Percentiles rank a stretch among this genome's conserved stretches.
Evolutionary conservation across 1,284 basidiomycete genomes (phyloP).

Genomic region (Boletellus sp.): DNA sequence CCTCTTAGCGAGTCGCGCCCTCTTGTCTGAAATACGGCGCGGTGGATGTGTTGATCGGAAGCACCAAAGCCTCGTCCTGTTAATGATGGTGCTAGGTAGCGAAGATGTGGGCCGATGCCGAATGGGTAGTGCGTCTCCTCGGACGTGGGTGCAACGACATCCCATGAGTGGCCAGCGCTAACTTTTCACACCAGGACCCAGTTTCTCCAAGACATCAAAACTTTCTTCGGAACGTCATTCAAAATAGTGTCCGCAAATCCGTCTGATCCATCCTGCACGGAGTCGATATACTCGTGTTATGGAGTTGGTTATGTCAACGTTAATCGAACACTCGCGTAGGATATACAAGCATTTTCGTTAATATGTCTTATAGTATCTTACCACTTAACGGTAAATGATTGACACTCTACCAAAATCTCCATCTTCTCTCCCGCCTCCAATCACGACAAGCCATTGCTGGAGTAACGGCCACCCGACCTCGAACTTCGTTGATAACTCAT

Average conservation of each 20-base stretch:
- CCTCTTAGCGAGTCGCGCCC: no score
- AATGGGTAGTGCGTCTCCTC: slow-evolving; percentile 77
- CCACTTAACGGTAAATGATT: slow-evolving; percentile 43
- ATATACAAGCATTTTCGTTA: slow-evolving; percentile 1
- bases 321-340: slow-evolving; percentile 65
- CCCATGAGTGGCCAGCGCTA: slow-evolving; percentile 2
- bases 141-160: slow-evolving; percentile 61
- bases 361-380: background rate
- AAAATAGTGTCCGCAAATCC: slow-evolving; percentile 52
- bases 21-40: slow-evolving; percentile 75
- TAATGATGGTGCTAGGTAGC: slow-evolving; percentile 92
- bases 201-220: slow-evolving; percentile 81
- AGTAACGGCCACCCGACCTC: slow-evolving; percentile 83
- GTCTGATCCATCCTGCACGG: slow-evolving; percentile 44
- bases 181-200: slow-evolving; percentile 61
- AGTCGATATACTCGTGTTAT: slow-evolving; percentile 75
- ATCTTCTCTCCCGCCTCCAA: slow-evolving; percentile 54
- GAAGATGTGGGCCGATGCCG: slow-evolving; percentile 91
- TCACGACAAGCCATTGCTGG: slow-evolving; percentile 66
- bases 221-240: slow-evolving; percentile 76
- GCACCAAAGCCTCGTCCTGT: slow-evolving; percentile 85
- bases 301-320: slow-evolving; percentile 75
- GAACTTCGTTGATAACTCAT: slow-evolving; percentile 83
- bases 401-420: slow-evolving; percentile 49
- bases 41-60: slow-evolving; percentile 91